Percentiles rank a stretch among this genome's conserved stretches.
These are phyloP conservation scores for Elaeis guineensis DNA, from an alignment of 176 grass and related monocot species.

Conservation along the genomic window DNA sequence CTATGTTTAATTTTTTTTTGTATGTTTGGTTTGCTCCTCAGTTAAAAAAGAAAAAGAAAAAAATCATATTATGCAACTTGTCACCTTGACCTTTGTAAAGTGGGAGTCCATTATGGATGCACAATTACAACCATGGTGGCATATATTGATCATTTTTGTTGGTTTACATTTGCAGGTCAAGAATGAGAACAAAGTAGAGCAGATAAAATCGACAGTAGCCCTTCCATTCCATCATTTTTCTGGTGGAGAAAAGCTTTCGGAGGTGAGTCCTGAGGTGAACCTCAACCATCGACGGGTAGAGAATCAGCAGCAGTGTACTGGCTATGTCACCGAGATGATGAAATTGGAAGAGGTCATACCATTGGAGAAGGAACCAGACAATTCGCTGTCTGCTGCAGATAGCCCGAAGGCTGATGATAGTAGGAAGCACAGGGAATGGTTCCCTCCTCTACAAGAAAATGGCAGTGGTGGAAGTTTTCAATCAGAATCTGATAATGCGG, in stretches of 20 bases:
- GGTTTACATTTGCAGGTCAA: conserved; percentile 11
- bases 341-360: conserved; percentile 30
- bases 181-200: conserved; percentile 39
- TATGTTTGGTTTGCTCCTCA: too few relatives aligned
- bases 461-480: neutral
- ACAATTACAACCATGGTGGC: too few relatives aligned
- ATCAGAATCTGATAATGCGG: neutral
- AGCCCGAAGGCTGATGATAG: neutral
- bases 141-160: neutral
- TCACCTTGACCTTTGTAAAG: too few relatives aligned
- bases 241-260: neutral
- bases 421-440: neutral
- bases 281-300: neutral
- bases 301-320: neutral
- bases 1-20: too few relatives aligned
- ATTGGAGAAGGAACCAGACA: conserved; percentile 25
- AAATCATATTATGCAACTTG: too few relatives aligned
- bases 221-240: conserved; percentile 10
- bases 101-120: too few relatives aligned
- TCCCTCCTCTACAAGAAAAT: neutral
- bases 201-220: conserved; percentile 33
- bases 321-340: neutral
- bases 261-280: neutral
- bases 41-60: too few relatives aligned
- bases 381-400: neutral